Conservation (phyloP, 2,329 filamentous ascomycete species). For the Aspergillus tamarii region DNA sequence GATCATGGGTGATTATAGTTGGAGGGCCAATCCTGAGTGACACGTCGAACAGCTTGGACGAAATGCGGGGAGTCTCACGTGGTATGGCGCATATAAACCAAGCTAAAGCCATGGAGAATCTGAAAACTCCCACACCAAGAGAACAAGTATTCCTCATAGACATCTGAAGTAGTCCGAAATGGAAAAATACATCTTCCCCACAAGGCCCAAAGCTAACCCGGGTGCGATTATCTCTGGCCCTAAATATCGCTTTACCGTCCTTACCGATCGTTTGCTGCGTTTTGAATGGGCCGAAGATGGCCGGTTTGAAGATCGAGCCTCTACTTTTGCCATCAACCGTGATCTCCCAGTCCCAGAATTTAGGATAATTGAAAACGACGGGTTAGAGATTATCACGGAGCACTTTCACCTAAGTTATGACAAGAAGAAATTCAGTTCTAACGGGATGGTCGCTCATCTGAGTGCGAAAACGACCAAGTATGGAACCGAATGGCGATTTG, state of each 20-base stretch:
- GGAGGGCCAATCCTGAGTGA: background rate
- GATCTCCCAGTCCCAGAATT: conserved; percentile 53
- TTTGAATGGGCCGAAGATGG: conserved; percentile 66
- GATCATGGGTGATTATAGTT: background rate
- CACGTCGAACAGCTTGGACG: background rate
- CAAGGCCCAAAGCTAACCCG: conserved; percentile 39
- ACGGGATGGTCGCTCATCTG: conserved; percentile 53
- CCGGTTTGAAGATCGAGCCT: conserved; percentile 64
- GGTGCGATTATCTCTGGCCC: conserved; percentile 51
- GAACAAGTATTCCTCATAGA: no score
- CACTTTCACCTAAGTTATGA: conserved; percentile 62
- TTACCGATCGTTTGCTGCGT: conserved; percentile 60
- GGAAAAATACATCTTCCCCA: background rate
- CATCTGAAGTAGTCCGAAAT: background rate
- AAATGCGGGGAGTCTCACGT: background rate
- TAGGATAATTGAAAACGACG: conserved; percentile 50
- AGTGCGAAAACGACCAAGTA: conserved; percentile 47
- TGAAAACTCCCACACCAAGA: background rate
- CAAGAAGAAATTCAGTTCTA: conserved; percentile 57
- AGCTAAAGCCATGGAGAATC: background rate
- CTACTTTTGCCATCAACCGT: conserved; percentile 63
- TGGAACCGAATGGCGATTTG: conserved; percentile 57
- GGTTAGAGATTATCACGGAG: conserved; percentile 60
- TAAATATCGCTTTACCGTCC: conserved; percentile 63
- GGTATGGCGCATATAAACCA: background rate